phyloP scores from a whole-genome alignment of 1,284 basidiomycete genomes.

The Cutaneotrichosporon sp. region DNA sequence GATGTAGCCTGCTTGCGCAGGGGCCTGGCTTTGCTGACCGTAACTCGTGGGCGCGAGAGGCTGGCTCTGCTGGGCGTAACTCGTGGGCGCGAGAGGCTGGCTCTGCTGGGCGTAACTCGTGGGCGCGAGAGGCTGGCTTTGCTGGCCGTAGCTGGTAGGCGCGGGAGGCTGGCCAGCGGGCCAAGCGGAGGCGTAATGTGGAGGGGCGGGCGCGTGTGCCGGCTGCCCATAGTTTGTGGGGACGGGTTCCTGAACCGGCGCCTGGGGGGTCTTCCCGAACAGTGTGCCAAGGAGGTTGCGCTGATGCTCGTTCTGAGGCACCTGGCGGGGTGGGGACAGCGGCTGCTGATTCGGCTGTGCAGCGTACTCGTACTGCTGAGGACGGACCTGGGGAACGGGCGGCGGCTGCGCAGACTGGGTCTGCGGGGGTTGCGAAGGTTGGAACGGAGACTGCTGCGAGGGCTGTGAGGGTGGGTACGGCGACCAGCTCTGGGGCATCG shows the following conservation, averaged over 20 bases:
- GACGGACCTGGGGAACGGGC: neutral
- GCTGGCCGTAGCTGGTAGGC: neutral
- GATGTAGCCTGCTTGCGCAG: neutral
- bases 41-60: neutral
- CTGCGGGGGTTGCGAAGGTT: neutral
- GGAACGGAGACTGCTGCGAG: neutral
- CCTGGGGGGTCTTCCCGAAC: conserved; percentile 2
- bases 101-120: neutral
- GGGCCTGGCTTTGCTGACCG: neutral
- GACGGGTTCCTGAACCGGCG: neutral
- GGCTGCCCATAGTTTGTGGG: neutral
- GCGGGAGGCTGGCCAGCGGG: neutral
- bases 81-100: neutral
- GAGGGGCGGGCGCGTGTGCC: neutral
- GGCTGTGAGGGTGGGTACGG: neutral
- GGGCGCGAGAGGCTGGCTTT: neutral
- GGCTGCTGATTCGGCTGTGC: neutral
- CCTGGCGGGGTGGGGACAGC: neutral
- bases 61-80: neutral
- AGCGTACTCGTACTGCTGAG: neutral
- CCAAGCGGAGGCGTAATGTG: neutral
- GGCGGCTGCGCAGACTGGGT: neutral
- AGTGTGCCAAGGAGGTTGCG: conserved; percentile 20
- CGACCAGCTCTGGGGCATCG: conserved; percentile 4
- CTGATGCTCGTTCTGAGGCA: conserved; percentile 14